phyloP scores from a whole-genome alignment of 768 basidiomycete genomes.

The Leccinum imitatum region DNA sequence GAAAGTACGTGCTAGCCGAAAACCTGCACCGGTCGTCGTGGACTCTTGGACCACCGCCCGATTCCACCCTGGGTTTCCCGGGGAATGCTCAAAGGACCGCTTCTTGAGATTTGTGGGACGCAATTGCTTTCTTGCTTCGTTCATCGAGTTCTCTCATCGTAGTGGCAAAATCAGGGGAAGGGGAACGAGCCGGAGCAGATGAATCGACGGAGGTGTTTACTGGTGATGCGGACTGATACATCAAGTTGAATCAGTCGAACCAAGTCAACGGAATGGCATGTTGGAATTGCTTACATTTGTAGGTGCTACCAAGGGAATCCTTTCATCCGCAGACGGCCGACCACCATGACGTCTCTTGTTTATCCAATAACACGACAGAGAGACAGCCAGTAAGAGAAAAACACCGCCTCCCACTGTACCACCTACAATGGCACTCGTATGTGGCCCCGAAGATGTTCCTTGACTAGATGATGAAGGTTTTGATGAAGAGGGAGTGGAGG shows the following conservation, averaged over 20 bases:
- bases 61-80: no score
- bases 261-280: not conserved
- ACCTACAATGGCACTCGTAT: slow-evolving; percentile 7
- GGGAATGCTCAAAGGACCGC: no score
- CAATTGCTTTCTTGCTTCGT: not conserved
- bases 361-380: not conserved
- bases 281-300: not conserved
- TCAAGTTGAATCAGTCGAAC: not conserved
- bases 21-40: no score
- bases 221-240: not conserved
- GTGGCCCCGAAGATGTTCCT: not conserved
- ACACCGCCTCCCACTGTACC: slow-evolving; percentile 1
- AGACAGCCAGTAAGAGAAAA: not conserved
- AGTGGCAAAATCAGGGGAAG: not conserved
- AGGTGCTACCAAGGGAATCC: not conserved
- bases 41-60: no score
- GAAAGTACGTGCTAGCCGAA: no score
- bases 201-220: not conserved
- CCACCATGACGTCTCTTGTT: not conserved
- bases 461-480: not conserved
- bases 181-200: not conserved
- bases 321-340: not conserved
- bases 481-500: not conserved
- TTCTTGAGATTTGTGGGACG: no score
- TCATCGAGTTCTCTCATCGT: not conserved